These are phyloP conservation scores for Xylaria intraflava DNA, from an alignment of 495 filamentous ascomycete genomes.

Conservation along the genomic window DNA sequence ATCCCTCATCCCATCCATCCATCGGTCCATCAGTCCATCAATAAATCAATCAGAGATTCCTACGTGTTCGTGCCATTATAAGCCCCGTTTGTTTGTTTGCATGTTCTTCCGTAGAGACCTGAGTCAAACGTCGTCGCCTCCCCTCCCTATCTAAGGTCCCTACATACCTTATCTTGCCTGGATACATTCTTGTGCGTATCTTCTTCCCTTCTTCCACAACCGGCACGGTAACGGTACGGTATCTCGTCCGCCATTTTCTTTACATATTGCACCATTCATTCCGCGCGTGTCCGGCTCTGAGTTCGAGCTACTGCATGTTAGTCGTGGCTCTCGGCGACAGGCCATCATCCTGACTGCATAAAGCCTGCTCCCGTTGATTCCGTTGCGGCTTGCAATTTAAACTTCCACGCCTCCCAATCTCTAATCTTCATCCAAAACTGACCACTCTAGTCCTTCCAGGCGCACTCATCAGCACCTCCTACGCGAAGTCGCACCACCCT, in stretches of 20 bases:
- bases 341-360: background rate
- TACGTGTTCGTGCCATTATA: too few species aligned
- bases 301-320: background rate
- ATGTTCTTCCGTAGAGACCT: too few species aligned
- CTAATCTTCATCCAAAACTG: background rate
- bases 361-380: background rate
- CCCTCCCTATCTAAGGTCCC: too few species aligned
- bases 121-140: too few species aligned
- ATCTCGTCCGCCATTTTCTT: background rate
- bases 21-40: too few species aligned
- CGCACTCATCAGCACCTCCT: background rate
- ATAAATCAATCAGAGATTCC: too few species aligned
- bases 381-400: background rate
- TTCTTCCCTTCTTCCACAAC: background rate
- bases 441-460: background rate
- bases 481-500: background rate
- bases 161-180: too few species aligned
- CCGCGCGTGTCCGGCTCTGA: background rate
- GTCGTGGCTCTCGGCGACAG: background rate
- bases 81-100: too few species aligned
- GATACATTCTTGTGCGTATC: background rate
- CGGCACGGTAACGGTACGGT: too few species aligned
- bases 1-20: too few species aligned
- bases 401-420: background rate
- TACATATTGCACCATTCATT: background rate